Percentiles rank a stretch among this genome's conserved stretches.
phyloP scores from a whole-genome alignment of 2,329 filamentous ascomycete genomes.

The Ceratocystis variospora region DNA sequence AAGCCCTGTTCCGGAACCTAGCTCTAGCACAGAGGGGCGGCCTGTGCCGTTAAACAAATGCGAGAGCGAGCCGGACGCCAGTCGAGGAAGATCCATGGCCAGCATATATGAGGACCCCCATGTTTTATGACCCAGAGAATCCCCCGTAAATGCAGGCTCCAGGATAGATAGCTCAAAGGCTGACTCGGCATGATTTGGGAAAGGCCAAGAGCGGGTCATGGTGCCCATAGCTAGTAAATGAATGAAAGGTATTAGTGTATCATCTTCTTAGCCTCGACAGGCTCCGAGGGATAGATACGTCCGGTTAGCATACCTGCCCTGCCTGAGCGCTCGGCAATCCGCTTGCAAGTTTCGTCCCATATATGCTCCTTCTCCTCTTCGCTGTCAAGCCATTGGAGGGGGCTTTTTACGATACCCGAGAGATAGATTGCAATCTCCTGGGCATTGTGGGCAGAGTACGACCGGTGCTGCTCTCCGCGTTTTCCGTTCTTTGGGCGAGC shows the following conservation, averaged over 20 bases:
- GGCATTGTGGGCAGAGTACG: constrained; percentile 32
- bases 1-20: constrained; percentile 85
- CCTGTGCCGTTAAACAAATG: constrained; percentile 31
- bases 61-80: constrained; percentile 33
- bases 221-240: constrained; percentile 38
- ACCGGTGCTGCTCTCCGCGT: constrained; percentile 29
- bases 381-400: constrained; percentile 52
- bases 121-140: constrained; percentile 75
- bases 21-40: constrained; percentile 46
- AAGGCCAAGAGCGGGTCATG: constrained; percentile 42
- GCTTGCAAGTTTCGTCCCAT: constrained; percentile 65
- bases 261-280: too few species aligned
- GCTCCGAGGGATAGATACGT: too few species aligned
- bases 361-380: constrained; percentile 53
- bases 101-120: constrained; percentile 88
- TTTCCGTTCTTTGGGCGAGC: constrained; percentile 30
- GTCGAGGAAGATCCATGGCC: constrained; percentile 50
- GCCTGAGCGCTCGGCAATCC: constrained; percentile 76
- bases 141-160: constrained; percentile 77
- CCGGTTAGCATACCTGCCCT: constrained; percentile 40
- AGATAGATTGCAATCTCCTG: constrained; percentile 51
- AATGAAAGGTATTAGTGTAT: background rate
- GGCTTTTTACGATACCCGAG: constrained; percentile 52
- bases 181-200: constrained; percentile 24
- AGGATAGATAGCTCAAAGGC: constrained; percentile 56